Evolutionary conservation across 352 stramenopile species (phyloP), one percentile per base, ranked within the genome.

Genomic region (Pythium insidiosum): DNA sequence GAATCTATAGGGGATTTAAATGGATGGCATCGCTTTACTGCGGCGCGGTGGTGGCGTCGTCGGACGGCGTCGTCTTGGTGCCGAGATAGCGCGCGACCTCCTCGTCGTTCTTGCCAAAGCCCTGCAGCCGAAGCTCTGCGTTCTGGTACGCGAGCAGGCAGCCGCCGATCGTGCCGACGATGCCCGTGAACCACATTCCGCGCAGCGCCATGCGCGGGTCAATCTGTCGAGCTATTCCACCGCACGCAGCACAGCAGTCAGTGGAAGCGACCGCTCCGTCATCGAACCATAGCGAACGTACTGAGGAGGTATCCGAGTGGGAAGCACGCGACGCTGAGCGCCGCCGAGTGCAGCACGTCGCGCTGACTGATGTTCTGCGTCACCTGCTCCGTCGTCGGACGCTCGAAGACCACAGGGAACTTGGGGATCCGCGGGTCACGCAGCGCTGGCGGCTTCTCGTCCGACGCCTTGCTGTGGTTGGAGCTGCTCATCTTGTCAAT

Each of bases 121-220:
- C 80, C 44, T 85, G 71, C 41, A 93, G 63, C 37, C 80, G 77
- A 45, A 88, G 57, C 35, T 76, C 64, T 35, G 77, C 80, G 67
- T 93, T 90, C 56, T 93, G 73, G 43, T 83, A 90, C 31, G 75
- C 73, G 47, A 82, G 46, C 65, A 88, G 51, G 34, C 59, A 53
- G 30, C 75, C 65, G 31, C 69, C 71, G 28, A 87, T 26, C 33
- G 66, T 73, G 45, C 73, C 75, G 25, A 90, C 50, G 22, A 90
- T 56, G 25, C 80, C 80, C 6, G 72, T 88, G 58, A 90, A 85
- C 54, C 58, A 72, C 71, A 88, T 83, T n/a, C 68, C 72, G 0
- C 65, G 73, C n/a, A 66, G 50, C 7, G 74, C 78, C 49, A 90
- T 41, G 12, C 56, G 72, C 6, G 59, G 62, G 44, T 84, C 70